Percentiles rank a stretch among this genome's conserved stretches.
Evolutionary conservation across 805 yeast species (phyloP).

Genomic region (Spathaspora boniae): DNA sequence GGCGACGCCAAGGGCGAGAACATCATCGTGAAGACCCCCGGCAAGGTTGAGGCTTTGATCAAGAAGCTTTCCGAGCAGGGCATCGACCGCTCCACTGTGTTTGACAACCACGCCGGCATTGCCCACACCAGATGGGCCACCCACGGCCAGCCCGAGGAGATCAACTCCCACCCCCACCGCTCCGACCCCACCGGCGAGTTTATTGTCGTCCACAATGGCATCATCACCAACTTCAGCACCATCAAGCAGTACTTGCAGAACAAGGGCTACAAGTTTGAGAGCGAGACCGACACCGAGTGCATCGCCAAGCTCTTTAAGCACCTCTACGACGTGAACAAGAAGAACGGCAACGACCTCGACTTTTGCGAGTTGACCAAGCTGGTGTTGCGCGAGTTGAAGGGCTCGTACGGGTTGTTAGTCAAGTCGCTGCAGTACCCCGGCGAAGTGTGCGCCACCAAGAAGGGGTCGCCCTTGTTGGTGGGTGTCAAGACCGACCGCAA

Average conservation of each 20-base stretch:
- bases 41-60: slow-evolving; percentile 83
- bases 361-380: slow-evolving; percentile 90
- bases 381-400: slow-evolving; percentile 89
- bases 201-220: slow-evolving; percentile 95
- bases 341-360: slow-evolving; percentile 76
- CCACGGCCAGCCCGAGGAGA: slow-evolving; percentile 86
- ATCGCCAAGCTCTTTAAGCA: slow-evolving; percentile 94
- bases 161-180: slow-evolving; percentile 94
- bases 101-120: slow-evolving; percentile 87
- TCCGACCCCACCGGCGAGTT: slow-evolving; percentile 83
- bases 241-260: slow-evolving; percentile 74
- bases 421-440: slow-evolving; percentile 91
- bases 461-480: slow-evolving; percentile 94
- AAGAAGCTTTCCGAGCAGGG: slow-evolving; percentile 52
- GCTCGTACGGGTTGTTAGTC: slow-evolving; percentile 94
- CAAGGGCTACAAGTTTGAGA: slow-evolving; percentile 80
- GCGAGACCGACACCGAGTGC: slow-evolving; percentile 97
- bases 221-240: slow-evolving; percentile 92
- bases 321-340: slow-evolving; percentile 71
- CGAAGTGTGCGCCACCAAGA: slow-evolving; percentile 94
- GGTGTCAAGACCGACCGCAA: slow-evolving; percentile 97
- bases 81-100: slow-evolving; percentile 59
- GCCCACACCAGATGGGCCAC: slow-evolving; percentile 99
- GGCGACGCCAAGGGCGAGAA: slow-evolving; percentile 38
- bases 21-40: slow-evolving; percentile 76